Evolutionary conservation across 2,329 filamentous ascomycete species (phyloP).

Genomic region (Fusarium domesticum): DNA sequence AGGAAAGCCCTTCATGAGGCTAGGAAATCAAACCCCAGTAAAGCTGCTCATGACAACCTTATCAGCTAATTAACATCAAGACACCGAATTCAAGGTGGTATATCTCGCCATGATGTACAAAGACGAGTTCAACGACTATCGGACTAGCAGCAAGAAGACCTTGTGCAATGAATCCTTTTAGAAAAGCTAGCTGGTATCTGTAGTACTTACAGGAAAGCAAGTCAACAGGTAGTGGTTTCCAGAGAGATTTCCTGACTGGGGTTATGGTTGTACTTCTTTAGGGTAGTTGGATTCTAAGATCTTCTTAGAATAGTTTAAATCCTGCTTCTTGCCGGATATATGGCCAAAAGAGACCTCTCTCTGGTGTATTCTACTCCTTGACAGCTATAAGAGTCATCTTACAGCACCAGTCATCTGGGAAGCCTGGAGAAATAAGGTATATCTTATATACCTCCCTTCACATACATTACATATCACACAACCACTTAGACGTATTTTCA

Average conservation of each 20-base stretch:
- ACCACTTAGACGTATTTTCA: not conserved
- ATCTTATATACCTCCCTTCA: not conserved
- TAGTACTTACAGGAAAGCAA: not conserved
- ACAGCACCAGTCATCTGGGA: not conserved
- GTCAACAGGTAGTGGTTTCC: not conserved
- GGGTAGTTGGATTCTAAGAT: not conserved
- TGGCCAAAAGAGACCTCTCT: not conserved
- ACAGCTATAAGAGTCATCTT: not conserved
- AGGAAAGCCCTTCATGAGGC: too few species aligned
- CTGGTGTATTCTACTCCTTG: not conserved
- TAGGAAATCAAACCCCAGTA: too few species aligned
- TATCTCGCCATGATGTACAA: too few species aligned
- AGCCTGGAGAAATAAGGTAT: too few species aligned
- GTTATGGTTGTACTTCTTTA: not conserved
- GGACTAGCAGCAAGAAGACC: too few species aligned
- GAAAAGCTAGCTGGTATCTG: too few species aligned
- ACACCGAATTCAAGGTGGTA: too few species aligned
- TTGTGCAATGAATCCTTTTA: too few species aligned
- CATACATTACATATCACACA: not conserved
- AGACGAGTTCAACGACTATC: too few species aligned
- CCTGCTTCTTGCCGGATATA: not conserved
- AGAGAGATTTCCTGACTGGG: not conserved
- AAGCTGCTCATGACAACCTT: too few species aligned
- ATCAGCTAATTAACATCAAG: too few species aligned
- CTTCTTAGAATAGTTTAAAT: not conserved